Base-by-base conservation (phyloP, 179 eudicot genomes). In the Spergularia azorica region DNA sequence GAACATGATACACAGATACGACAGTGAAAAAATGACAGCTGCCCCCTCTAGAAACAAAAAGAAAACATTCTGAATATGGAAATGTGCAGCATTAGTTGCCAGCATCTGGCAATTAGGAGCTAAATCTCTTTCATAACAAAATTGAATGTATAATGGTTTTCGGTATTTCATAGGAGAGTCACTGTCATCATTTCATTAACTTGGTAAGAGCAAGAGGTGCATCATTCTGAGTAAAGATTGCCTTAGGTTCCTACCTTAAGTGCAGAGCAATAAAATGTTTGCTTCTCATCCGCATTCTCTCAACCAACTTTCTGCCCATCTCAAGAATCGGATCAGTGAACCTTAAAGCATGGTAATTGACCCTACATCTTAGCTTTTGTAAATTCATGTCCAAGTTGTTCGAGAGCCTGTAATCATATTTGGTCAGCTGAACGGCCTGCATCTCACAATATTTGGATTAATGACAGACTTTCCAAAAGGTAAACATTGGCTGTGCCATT, bases 401-500 rank as follows among this genome's bases (percentile, higher is more conserved):
- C 21, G 97, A 76, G 70, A 93, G 90, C 84, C 97, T 90, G 81
- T 90, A 93, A 78, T 93, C 97, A 76, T 87, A 93, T 77, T 93
- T 93, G 8, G 90, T 91, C 70, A 93, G 92, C 88, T 88, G 90
- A 65, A 93, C 94, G 80, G 87, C 97, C 96, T 93, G 92, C 88
- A 84, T 70, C 71, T 62, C 32, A 57, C 55, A 52, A 70, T 16
- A 36, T 38, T 55, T 38, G 9, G 36, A 71, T 71, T 58, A 71
- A 39, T 39, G 75, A 59, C 63, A 70, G 62, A 6, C 16, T 54
- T 32, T 70, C 48, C 10, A 15, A 15, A 55, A 70, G 7, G 41
- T 14, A 26, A 55, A 54, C 73, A 70, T 15, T 14, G 26, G 41
- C 18, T 32, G 20, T 14, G 62, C 2, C 62, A 26, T 55, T n/a